A percentile compares a stretch with the other conserved stretches of the same genome.
Conservation (phyloP, 2,329 filamentous ascomycete species). For the Madurella mycetomatis region DNA sequence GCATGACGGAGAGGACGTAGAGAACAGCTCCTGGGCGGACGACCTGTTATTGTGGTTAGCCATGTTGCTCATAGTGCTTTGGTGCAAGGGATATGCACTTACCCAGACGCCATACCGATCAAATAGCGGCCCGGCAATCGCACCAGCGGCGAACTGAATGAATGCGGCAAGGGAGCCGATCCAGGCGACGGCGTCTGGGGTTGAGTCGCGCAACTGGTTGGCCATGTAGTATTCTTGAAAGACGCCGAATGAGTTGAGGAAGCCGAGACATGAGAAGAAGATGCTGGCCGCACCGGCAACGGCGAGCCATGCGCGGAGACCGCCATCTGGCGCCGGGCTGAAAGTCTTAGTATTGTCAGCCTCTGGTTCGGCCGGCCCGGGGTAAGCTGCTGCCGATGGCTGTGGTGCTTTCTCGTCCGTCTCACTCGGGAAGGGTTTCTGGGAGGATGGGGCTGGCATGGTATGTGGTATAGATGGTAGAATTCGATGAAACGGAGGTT, state of each 20-base stretch:
- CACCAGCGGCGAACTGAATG: slow-evolving; percentile 33
- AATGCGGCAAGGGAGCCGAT: slow-evolving; percentile 38
- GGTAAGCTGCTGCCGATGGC: background rate
- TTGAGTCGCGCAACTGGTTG: slow-evolving; percentile 31
- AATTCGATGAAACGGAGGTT: no score
- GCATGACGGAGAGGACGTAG: slow-evolving; percentile 39
- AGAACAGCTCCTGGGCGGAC: slow-evolving; percentile 31
- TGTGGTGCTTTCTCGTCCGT: background rate
- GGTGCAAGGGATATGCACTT: background rate
- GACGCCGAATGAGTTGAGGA: slow-evolving; percentile 41
- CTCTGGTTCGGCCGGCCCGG: background rate
- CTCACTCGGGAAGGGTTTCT: background rate
- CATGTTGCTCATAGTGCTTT: slow-evolving; percentile 43
- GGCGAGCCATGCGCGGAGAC: slow-evolving; percentile 35
- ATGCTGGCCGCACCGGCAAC: slow-evolving; percentile 33
- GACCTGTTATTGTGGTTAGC: slow-evolving; percentile 39
- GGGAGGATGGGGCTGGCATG: no score
- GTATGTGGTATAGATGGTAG: no score
- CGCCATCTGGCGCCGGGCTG: slow-evolving; percentile 21
- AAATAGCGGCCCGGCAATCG: slow-evolving; percentile 37
- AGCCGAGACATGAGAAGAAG: slow-evolving; percentile 39
- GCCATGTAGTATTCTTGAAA: slow-evolving; percentile 42
- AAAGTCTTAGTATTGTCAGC: background rate
- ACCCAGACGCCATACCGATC: slow-evolving; percentile 36
- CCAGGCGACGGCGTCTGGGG: slow-evolving; percentile 37